phyloP scores from a whole-genome alignment of 352 stramenopile species.

The Pythium biforme region DNA sequence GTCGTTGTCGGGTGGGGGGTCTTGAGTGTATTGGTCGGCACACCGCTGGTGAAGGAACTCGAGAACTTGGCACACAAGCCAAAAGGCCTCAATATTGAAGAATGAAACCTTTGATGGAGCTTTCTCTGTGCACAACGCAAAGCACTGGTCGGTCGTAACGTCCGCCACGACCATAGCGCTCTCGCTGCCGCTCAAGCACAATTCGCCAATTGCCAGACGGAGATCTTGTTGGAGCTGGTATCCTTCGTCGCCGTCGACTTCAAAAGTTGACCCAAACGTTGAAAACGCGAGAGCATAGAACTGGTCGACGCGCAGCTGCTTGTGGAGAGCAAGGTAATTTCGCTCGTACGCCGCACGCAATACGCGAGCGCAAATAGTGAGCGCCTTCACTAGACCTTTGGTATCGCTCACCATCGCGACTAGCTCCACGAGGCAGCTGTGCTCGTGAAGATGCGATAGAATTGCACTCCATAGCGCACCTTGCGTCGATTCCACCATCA shows the following conservation, averaged over 20 bases:
- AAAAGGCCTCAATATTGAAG: constrained; percentile 57
- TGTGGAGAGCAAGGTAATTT: constrained; percentile 14
- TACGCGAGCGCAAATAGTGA: constrained; percentile 16
- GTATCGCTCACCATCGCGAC: neutral
- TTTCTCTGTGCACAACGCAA: constrained; percentile 30
- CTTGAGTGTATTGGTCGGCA: neutral
- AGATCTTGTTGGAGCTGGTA: constrained; percentile 26
- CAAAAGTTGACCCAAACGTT: constrained; percentile 11
- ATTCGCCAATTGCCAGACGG: constrained; percentile 35
- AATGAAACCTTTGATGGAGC: constrained; percentile 21
- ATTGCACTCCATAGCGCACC: constrained; percentile 10
- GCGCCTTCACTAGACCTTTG: constrained; percentile 8
- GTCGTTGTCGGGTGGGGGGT: neutral
- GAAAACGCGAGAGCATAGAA: constrained; percentile 21
- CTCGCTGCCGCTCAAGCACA: constrained; percentile 45
- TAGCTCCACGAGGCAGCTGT: constrained; percentile 22
- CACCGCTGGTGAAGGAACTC: constrained; percentile 34
- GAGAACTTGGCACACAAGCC: constrained; percentile 42
- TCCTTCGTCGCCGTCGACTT: neutral
- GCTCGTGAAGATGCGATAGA: constrained; percentile 18
- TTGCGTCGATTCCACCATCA: constrained; percentile 4
- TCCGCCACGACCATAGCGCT: constrained; percentile 22
- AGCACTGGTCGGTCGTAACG: constrained; percentile 39
- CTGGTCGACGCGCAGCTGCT: constrained; percentile 22
- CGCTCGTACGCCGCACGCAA: constrained; percentile 12